phyloP scores from a whole-genome alignment of 345 rosid species.

The Rhodomyrtus tomentosa region DNA sequence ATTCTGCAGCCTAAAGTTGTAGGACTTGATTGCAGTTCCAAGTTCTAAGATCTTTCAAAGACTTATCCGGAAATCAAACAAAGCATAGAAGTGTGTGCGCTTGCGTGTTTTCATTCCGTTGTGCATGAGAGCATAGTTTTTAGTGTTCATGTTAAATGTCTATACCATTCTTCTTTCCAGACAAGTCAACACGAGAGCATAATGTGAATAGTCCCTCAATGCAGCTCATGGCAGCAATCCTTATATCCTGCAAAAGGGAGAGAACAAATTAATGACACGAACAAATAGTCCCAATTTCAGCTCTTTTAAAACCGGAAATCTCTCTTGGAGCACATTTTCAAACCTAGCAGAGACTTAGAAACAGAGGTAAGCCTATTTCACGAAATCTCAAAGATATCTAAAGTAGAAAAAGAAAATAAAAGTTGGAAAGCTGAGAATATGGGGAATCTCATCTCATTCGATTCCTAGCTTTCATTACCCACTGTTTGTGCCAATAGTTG shows the following conservation, averaged over 20 bases:
- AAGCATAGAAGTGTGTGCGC: background rate
- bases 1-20: background rate
- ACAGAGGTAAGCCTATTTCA: background rate
- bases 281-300: background rate
- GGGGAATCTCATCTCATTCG: background rate
- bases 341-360: background rate
- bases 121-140: background rate
- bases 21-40: background rate
- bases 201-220: slow-evolving; percentile 47
- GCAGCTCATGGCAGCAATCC: slow-evolving; percentile 70
- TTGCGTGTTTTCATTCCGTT: background rate
- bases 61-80: background rate
- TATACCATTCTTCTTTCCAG: slow-evolving; percentile 89
- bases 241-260: slow-evolving; percentile 43
- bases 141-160: background rate
- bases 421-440: background rate
- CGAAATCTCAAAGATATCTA: background rate
- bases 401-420: background rate
- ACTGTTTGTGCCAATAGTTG: background rate
- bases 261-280: background rate
- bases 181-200: slow-evolving; percentile 39
- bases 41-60: background rate
- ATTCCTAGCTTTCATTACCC: background rate
- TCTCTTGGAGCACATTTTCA: background rate
- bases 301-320: background rate